Conservation (phyloP, 176 grass and related monocot species). For the Oryza meridionalis region DNA sequence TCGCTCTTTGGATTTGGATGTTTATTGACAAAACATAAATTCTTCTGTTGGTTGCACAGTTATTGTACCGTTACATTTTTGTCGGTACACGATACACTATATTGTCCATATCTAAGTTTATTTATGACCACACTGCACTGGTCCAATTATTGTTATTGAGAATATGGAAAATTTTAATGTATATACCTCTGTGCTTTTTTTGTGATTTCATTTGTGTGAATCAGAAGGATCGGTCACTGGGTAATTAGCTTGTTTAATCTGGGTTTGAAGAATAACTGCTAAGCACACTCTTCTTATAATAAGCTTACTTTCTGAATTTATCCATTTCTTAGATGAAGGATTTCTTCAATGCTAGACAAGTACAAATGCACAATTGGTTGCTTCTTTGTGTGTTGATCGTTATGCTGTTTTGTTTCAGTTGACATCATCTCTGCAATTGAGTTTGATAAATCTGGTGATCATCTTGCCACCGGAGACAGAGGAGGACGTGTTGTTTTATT, state of each 20-base stretch:
- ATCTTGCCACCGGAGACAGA: constrained; percentile 95
- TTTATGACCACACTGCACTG: background rate
- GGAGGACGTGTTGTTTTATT: constrained; percentile 91
- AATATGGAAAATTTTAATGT: constrained; percentile 22
- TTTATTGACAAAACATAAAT: background rate
- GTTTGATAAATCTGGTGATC: constrained; percentile 91
- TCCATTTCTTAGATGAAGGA: background rate
- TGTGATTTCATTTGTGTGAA: background rate
- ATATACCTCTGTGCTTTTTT: background rate
- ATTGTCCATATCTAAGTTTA: background rate
- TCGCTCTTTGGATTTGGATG: background rate
- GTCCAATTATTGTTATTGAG: background rate
- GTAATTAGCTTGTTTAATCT: constrained; percentile 12
- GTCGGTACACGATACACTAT: background rate
- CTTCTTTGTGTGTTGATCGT: constrained; percentile 23
- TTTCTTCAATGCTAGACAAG: constrained; percentile 4
- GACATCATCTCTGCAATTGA: constrained; percentile 95
- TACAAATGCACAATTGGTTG: constrained; percentile 35
- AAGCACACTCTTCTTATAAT: constrained; percentile 24
- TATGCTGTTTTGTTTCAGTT: constrained; percentile 61
- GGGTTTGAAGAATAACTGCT: constrained; percentile 17
- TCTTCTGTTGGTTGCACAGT: background rate
- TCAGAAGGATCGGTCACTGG: background rate
- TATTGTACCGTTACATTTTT: background rate
- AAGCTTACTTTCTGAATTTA: constrained; percentile 25